Base-by-base conservation (phyloP, 106 monocot species). In the Dactylorhiza incarnata region DNA sequence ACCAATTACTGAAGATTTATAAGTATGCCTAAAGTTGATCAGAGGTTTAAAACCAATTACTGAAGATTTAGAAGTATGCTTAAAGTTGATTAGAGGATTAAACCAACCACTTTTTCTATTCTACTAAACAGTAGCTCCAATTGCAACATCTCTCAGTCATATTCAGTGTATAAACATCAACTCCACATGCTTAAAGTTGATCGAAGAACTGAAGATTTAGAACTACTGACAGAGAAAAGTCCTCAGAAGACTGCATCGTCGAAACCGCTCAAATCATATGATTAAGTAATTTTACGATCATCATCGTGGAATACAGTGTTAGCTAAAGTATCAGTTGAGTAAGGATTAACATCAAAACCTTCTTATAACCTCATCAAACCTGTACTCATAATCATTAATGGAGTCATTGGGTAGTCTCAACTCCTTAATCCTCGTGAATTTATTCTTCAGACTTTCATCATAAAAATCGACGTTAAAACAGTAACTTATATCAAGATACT, bases 401-500 rank as follows among this genome's bases (percentile, higher is more conserved):
- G 79, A 72, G 17, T 79, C 78, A 45, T 47, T 19, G 25, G 72
- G 78, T 15, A 72, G 15, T 24, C 72, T 79, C 59, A 73, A 23
- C 4, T 61, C 45, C 20, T 19, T 61, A 13, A 78, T 71, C 51
- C 16, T 71, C 15, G 58, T 14, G 22, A 55, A 54, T 58, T 47
- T 79, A 73, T n/a, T 24, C 44, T 46, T 54, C 37, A 79, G 4
- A 79, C 48, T 49, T 23, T 46, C 71, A 45, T 80, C 79, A 48
- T 50, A 0, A 29, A 29, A 29, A 9, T 50, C 74, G 8, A 80
- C 75, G 47, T 75, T 24, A 25, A 76, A 81, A 49, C 81, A 81
- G 24, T 71, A 6, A 17, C 81, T 47, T 2, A 77, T 45, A 22
- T 90, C 90, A 14, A 87, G 84, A 26, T 73, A 76, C 75, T 90